These are phyloP conservation scores for Xylaria intraflava DNA, from an alignment of 495 filamentous ascomycete genomes.

Conservation along the genomic window DNA sequence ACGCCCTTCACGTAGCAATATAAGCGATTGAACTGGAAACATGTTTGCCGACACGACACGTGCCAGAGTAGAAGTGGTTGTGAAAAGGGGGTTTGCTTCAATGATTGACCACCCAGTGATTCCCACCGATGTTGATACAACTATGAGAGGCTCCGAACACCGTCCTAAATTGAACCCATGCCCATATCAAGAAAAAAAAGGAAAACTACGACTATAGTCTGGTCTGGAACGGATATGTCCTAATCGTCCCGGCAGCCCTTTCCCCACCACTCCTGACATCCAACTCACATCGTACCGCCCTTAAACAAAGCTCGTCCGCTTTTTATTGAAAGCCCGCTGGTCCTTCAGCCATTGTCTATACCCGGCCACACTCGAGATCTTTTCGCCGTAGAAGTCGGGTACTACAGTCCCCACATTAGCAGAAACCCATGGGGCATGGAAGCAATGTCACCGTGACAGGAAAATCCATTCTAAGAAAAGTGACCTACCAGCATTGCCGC, in stretches of 20 bases:
- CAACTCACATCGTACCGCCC: background rate
- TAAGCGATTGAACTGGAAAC: slow-evolving; percentile 1
- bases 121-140: slow-evolving; percentile 26
- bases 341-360: slow-evolving; percentile 96
- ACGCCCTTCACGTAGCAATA: slow-evolving; percentile 53
- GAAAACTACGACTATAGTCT: slow-evolving; percentile 2
- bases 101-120: slow-evolving; percentile 22
- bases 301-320: slow-evolving; percentile 59
- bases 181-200: slow-evolving; percentile 1
- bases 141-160: slow-evolving; percentile 28
- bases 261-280: background rate
- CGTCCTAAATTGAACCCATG: slow-evolving; percentile 9
- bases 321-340: slow-evolving; percentile 92
- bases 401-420: slow-evolving; percentile 26
- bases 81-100: slow-evolving; percentile 18
- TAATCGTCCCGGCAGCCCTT: slow-evolving; percentile 1
- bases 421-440: background rate
- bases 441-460: no score
- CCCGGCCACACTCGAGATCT: slow-evolving; percentile 84
- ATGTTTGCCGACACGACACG: background rate
- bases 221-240: background rate
- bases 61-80: background rate
- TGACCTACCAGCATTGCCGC: slow-evolving; percentile 53
- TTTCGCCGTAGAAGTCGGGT: slow-evolving; percentile 78
- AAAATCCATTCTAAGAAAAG: no score